phyloP scores from a whole-genome alignment of 345 rosid genomes.

The Noccaea bulbosa region DNA sequence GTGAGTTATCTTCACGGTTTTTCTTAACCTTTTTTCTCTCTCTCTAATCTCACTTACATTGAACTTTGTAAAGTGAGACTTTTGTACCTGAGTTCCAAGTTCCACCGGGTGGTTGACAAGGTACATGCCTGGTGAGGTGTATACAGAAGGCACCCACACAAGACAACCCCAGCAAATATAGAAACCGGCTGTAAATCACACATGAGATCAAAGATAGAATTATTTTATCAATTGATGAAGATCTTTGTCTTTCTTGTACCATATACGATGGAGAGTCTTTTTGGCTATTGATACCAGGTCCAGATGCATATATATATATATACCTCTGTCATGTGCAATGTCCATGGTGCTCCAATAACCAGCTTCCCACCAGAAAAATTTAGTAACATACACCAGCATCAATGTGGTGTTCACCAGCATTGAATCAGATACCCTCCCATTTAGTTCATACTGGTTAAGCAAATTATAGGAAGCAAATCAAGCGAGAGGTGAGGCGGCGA shows the following conservation, averaged over 20 bases:
- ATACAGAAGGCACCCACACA: conserved; percentile 98
- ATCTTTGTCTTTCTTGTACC: neutral
- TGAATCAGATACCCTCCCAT: conserved; percentile 85
- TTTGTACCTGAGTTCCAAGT: conserved; percentile 89
- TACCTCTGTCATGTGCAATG: conserved; percentile 98
- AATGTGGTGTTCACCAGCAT: conserved; percentile 91
- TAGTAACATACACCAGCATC: conserved; percentile 89
- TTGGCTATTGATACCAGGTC: conserved; percentile 10
- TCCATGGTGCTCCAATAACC: conserved; percentile 99
- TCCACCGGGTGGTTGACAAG: conserved; percentile 96
- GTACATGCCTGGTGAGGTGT: conserved; percentile 99
- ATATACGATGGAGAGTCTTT: neutral
- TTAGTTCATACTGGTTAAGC: conserved; percentile 70
- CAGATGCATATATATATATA: conserved; percentile 13
- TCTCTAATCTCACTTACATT: neutral
- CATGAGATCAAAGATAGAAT: conserved; percentile 5
- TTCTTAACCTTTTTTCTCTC: neutral
- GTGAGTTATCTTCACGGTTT: too few species aligned
- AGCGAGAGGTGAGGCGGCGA: conserved; percentile 1
- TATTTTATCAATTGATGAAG: too few species aligned
- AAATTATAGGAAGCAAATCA: conserved; percentile 30
- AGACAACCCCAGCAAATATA: conserved; percentile 99
- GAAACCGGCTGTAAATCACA: conserved; percentile 80
- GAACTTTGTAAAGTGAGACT: neutral
- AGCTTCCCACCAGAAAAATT: conserved; percentile 99